These are phyloP conservation scores for Trametes versicolor DNA, from an alignment of 1,284 basidiomycete genomes.

Conservation along the genomic window DNA sequence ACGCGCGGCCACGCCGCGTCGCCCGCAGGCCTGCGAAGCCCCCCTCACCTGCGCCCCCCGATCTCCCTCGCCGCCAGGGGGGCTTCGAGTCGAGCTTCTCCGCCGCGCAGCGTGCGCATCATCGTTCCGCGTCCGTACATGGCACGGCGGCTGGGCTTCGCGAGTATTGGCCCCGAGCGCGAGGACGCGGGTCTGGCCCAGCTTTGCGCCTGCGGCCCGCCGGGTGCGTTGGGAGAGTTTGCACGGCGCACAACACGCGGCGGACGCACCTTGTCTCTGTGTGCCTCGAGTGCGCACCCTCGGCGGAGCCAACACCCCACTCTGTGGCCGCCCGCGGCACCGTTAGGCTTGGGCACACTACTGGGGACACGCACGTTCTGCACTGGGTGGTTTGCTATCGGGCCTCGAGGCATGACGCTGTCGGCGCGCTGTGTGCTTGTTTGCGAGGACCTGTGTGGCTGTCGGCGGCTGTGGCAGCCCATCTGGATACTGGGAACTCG, in stretches of 20 bases:
- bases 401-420: neutral
- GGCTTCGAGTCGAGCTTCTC: neutral
- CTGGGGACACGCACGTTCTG: conserved; percentile 11
- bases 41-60: conserved; percentile 10
- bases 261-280: neutral
- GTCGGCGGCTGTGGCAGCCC: neutral
- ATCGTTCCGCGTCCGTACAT: neutral
- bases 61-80: conserved; percentile 6
- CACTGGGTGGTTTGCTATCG: neutral
- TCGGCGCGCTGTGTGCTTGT: neutral
- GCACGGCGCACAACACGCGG: conserved; percentile 13
- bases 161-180: conserved; percentile 10
- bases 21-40: neutral
- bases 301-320: neutral
- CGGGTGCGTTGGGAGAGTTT: no score
- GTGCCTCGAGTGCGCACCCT: neutral
- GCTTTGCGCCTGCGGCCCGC: neutral
- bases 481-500: neutral
- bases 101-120: conserved; percentile 16
- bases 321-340: neutral
- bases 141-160: conserved; percentile 5
- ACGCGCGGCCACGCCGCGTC: neutral
- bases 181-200: neutral
- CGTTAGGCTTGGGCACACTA: neutral
- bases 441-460: neutral